Evolutionary conservation across 176 grass and related monocot species (phyloP).

Genomic region (Rhynchospora pubera): DNA sequence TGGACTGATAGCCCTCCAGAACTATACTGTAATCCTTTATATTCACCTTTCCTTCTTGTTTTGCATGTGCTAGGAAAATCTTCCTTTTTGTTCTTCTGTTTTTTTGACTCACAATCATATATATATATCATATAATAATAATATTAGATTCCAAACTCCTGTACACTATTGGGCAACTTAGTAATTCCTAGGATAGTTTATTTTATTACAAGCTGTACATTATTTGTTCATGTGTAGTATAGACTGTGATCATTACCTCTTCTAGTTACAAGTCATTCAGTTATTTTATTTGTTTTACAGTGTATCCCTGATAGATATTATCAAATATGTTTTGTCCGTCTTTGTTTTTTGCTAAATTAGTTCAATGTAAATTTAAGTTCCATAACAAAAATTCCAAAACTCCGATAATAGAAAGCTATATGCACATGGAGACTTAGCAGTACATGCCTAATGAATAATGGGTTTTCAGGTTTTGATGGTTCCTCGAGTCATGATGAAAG

Average conservation of each 20-base stretch:
- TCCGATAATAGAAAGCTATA: slow-evolving; percentile 1
- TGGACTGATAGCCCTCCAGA: not conserved
- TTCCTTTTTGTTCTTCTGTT: not conserved
- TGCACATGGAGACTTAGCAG: not conserved
- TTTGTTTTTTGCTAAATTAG: not conserved
- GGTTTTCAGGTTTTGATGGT: slow-evolving; percentile 69
- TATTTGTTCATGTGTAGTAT: not conserved
- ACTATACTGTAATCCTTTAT: not conserved
- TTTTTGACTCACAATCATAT: not conserved
- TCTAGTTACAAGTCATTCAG: not conserved
- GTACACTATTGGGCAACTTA: not conserved
- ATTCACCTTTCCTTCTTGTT: not conserved
- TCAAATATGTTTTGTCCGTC: not conserved
- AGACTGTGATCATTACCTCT: not conserved
- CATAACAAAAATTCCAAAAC: not conserved
- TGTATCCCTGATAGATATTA: not conserved
- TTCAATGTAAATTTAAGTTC: not conserved
- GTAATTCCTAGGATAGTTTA: not conserved
- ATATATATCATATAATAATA: too few species aligned
- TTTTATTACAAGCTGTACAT: not conserved
- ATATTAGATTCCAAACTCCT: not conserved
- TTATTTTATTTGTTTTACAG: not conserved
- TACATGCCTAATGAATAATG: not conserved
- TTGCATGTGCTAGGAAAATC: not conserved
- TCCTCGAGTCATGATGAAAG: slow-evolving; percentile 61